Evolutionary conservation across 495 filamentous ascomycete genomes (phyloP).

Genomic region (Annulohypoxylon maeteangense): DNA sequence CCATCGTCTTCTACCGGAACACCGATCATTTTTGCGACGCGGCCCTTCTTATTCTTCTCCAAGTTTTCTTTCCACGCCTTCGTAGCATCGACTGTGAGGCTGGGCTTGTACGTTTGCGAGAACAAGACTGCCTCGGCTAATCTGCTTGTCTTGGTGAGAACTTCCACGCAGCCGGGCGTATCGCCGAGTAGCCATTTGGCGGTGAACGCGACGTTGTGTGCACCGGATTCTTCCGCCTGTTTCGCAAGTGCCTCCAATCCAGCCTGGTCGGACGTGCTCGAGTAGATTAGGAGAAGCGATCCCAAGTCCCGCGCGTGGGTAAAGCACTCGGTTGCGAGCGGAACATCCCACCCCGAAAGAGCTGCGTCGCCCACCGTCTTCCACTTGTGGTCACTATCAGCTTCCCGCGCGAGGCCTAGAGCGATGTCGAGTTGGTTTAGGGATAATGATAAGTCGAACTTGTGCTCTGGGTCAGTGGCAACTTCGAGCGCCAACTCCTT

Average conservation of each 20-base stretch:
- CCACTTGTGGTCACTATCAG: slow-evolving; percentile 96
- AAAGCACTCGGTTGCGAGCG: slow-evolving; percentile 93
- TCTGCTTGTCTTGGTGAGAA: slow-evolving; percentile 80
- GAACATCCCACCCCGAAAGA: slow-evolving; percentile 84
- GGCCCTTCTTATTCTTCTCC: slow-evolving; percentile 82
- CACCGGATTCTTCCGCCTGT: slow-evolving; percentile 78
- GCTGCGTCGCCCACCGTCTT: slow-evolving; percentile 95
- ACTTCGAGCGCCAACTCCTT: slow-evolving; percentile 95
- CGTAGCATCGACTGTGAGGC: slow-evolving; percentile 73
- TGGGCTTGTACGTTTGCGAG: slow-evolving; percentile 93
- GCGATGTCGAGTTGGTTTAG: slow-evolving; percentile 87
- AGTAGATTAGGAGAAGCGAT: slow-evolving; percentile 86
- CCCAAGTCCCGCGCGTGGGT: slow-evolving; percentile 87
- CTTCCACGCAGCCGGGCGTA: slow-evolving; percentile 80
- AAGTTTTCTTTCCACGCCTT: slow-evolving; percentile 81
- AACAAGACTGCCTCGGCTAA: slow-evolving; percentile 89
- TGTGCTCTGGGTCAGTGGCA: slow-evolving; percentile 95
- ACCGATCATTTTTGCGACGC: slow-evolving; percentile 82
- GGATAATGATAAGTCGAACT: slow-evolving; percentile 90
- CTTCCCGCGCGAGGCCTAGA: slow-evolving; percentile 80
- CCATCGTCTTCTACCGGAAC: slow-evolving; percentile 89
- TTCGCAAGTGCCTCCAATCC: slow-evolving; percentile 76
- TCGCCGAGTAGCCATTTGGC: slow-evolving; percentile 90
- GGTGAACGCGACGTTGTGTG: slow-evolving; percentile 92
- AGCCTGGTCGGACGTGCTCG: slow-evolving; percentile 77